Conservation (phyloP, 495 filamentous ascomycete genomes). For the Penicillium macrosclerotiorum region DNA sequence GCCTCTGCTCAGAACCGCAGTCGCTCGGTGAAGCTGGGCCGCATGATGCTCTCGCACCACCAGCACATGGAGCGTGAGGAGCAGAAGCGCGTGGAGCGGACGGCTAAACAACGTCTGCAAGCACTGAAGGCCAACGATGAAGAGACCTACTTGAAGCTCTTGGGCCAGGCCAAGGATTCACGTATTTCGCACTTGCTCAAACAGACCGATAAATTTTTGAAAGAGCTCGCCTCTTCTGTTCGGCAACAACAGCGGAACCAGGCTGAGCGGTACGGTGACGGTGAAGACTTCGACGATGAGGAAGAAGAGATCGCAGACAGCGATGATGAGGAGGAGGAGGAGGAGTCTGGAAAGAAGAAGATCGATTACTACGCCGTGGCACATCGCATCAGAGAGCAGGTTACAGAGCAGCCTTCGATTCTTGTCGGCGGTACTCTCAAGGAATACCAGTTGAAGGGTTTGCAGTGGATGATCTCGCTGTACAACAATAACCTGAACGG, state of each 20-base stretch:
- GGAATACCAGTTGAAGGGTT: slow-evolving; percentile 95
- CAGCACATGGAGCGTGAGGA: slow-evolving; percentile 98
- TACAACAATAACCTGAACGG: slow-evolving; percentile 99
- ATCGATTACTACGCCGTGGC: slow-evolving; percentile 98
- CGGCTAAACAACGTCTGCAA: slow-evolving; percentile 98
- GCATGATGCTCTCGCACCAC: slow-evolving; percentile 82
- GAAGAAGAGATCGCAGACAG: slow-evolving; percentile 66
- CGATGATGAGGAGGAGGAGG: slow-evolving; percentile 70
- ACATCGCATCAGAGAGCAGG: slow-evolving; percentile 89
- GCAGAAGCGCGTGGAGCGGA: slow-evolving; percentile 94
- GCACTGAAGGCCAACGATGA: slow-evolving; percentile 98
- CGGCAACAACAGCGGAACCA: slow-evolving; percentile 84
- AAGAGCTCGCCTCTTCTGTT: slow-evolving; percentile 90
- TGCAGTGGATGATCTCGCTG: slow-evolving; percentile 99
- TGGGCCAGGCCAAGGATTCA: slow-evolving; percentile 97
- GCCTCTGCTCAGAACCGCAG: slow-evolving; percentile 51
- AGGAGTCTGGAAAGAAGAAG: slow-evolving; percentile 64
- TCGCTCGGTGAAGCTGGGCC: slow-evolving; percentile 80
- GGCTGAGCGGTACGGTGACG: slow-evolving; percentile 72
- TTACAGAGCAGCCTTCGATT: slow-evolving; percentile 75
- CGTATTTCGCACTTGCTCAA: slow-evolving; percentile 95
- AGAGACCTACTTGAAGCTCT: slow-evolving; percentile 93
- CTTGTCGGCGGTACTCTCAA: slow-evolving; percentile 90
- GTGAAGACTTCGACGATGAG: slow-evolving; percentile 56
- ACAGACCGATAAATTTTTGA: slow-evolving; percentile 95